phyloP scores from a whole-genome alignment of 75 land plant species.

The Cryptomeria japonica region DNA sequence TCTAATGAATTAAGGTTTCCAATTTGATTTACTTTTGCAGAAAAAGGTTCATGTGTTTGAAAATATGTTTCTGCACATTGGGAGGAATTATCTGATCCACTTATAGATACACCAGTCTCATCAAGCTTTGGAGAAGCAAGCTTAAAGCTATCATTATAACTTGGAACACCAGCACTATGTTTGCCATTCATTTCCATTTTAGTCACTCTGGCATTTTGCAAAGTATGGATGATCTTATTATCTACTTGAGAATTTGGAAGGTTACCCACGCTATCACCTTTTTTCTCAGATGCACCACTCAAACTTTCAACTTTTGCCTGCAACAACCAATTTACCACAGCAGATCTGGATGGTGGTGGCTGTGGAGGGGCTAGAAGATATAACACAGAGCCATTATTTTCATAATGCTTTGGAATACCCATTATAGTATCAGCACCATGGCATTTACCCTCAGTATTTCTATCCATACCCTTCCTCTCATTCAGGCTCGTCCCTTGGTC shows the following conservation, averaged over 20 bases:
- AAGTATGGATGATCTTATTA: conserved; percentile 9
- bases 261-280: neutral
- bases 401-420: conserved; percentile 63
- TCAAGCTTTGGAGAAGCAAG: conserved; percentile 20
- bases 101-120: conserved; percentile 3
- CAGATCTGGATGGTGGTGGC: conserved; percentile 58
- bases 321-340: conserved; percentile 56
- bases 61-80: neutral
- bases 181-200: neutral
- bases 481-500: neutral
- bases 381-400: conserved; percentile 80
- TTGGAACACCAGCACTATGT: neutral
- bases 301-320: neutral
- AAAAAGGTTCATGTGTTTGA: neutral
- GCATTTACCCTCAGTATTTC: neutral
- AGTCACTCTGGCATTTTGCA: neutral
- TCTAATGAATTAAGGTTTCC: conserved; percentile 10
- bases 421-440: conserved; percentile 17
- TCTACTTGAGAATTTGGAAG: neutral
- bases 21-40: neutral
- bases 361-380: conserved; percentile 65
- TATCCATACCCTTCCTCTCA: conserved; percentile 5
- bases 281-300: neutral
- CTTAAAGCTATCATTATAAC: neutral
- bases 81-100: conserved; percentile 3